Evolutionary conservation across 1,284 basidiomycete genomes (phyloP).

Genomic region (Sphagnurus paluster): DNA sequence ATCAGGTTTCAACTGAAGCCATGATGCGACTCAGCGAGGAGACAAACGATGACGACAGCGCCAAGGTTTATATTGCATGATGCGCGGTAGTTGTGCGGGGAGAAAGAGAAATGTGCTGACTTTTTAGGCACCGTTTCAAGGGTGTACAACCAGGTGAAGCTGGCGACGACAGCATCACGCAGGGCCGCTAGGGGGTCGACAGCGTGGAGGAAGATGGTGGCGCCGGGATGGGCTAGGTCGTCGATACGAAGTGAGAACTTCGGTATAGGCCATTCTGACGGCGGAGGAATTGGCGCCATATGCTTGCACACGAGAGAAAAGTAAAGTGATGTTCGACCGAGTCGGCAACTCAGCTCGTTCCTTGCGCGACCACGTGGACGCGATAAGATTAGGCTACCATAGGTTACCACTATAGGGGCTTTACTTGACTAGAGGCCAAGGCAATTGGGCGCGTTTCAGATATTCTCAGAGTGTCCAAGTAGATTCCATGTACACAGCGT

Average conservation of each 20-base stretch:
- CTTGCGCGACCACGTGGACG: too few species aligned
- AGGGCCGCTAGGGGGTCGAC: slow-evolving; percentile 51
- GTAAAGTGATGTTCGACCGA: too few species aligned
- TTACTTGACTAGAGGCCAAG: too few species aligned
- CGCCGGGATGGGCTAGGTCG: slow-evolving; percentile 59
- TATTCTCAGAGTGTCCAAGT: too few species aligned
- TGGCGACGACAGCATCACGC: slow-evolving; percentile 50
- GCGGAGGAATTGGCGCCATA: slow-evolving; percentile 24
- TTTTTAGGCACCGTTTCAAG: slow-evolving; percentile 52
- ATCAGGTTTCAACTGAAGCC: not conserved
- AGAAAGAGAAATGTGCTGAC: slow-evolving; percentile 37
- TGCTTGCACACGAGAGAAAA: not conserved
- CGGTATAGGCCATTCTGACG: slow-evolving; percentile 53
- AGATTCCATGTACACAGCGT: too few species aligned
- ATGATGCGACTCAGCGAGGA: too few species aligned
- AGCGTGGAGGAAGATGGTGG: slow-evolving; percentile 52
- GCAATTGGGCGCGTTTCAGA: too few species aligned
- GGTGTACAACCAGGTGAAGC: slow-evolving; percentile 61
- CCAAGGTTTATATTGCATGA: too few species aligned
- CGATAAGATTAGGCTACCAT: too few species aligned
- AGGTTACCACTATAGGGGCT: too few species aligned
- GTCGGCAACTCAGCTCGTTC: too few species aligned
- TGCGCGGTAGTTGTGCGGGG: not conserved
- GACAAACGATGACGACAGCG: too few species aligned
- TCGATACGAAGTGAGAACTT: slow-evolving; percentile 56